phyloP scores from a whole-genome alignment of 345 rosid species.

The Brassica rapa region DNA sequence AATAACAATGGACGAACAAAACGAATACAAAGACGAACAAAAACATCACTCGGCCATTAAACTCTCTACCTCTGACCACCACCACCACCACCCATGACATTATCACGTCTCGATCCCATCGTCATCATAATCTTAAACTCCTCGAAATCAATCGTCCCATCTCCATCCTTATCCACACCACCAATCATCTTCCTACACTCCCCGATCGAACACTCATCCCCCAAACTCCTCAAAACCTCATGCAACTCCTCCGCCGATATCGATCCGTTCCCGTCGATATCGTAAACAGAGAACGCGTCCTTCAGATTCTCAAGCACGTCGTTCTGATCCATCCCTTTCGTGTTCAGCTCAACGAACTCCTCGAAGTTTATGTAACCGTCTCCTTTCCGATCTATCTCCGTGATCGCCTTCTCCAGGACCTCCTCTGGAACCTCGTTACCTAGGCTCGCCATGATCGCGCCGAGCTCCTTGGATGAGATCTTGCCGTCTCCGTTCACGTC shows the following conservation, averaged over 20 bases:
- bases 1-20: conserved; percentile 16
- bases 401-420: conserved; percentile 52
- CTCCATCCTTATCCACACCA: conserved; percentile 85
- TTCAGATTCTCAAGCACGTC: conserved; percentile 66
- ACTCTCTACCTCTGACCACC: conserved; percentile 20
- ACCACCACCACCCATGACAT: conserved; percentile 20
- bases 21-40: not conserved
- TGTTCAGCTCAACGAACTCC: conserved; percentile 73
- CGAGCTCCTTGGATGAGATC: conserved; percentile 83
- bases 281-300: conserved; percentile 84
- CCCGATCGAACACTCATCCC: conserved; percentile 68
- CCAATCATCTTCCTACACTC: conserved; percentile 85
- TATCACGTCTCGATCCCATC: conserved; percentile 50
- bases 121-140: conserved; percentile 96
- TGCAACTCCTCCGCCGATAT: conserved; percentile 80
- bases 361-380: conserved; percentile 71
- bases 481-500: conserved; percentile 89
- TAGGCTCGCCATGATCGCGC: conserved; percentile 67
- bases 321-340: conserved; percentile 64
- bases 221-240: conserved; percentile 66
- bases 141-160: conserved; percentile 80
- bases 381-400: conserved; percentile 62
- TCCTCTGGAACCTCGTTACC: conserved; percentile 67
- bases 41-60: not conserved
- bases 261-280: conserved; percentile 82